phyloP scores from a whole-genome alignment of 1,139 yeast genomes.

The Yamadazyma diospyri region DNA sequence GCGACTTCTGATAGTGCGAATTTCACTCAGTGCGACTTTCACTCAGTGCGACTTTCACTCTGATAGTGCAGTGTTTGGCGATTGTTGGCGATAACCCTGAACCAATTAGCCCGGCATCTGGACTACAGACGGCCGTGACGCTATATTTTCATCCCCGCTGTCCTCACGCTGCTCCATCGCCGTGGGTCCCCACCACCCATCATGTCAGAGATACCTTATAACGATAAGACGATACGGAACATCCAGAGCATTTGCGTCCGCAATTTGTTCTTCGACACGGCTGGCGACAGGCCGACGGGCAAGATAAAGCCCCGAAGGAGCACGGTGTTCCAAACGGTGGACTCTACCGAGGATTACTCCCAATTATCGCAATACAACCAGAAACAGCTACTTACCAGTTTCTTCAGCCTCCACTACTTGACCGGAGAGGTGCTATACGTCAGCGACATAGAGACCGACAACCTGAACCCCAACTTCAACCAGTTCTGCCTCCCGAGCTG shows the following conservation, averaged over 20 bases:
- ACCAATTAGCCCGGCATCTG: no score
- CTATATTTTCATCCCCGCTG: no score
- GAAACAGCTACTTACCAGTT: conserved; percentile 23
- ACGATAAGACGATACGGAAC: conserved; percentile 14
- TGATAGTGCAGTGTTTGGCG: no score
- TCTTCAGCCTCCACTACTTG: conserved; percentile 24
- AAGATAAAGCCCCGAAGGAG: conserved; percentile 6
- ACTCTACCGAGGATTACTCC: conserved; percentile 9
- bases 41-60: no score
- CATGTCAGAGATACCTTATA: conserved; percentile 5
- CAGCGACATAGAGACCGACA: conserved; percentile 28
- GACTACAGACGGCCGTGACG: no score
- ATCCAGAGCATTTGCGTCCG: conserved; percentile 9
- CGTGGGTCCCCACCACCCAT: no score
- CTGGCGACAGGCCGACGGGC: background rate
- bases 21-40: no score
- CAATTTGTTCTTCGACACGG: conserved; percentile 8
- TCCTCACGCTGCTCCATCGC: no score
- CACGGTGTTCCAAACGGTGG: conserved; percentile 7
- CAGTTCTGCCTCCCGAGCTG: conserved; percentile 24
- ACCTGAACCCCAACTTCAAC: conserved; percentile 30
- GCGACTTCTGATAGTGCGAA: no score
- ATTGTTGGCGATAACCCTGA: no score
- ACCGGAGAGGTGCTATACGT: conserved; percentile 25
- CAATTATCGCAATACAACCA: conserved; percentile 12